Conservation (phyloP, 192 early-diverging fungal species). For the Gaertneriomyces semiglobifer region DNA sequence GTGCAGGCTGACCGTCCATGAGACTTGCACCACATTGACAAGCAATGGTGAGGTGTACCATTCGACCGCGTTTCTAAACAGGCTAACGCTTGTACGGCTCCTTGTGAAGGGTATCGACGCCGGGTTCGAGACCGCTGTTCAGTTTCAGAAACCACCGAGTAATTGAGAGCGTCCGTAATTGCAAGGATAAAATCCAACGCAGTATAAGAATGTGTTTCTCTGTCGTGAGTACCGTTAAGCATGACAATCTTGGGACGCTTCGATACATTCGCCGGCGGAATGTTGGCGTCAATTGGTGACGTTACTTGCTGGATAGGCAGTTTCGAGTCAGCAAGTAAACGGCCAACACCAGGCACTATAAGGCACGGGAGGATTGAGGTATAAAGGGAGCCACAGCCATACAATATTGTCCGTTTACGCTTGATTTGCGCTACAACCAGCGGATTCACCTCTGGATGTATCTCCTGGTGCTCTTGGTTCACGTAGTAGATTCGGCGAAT, state of each 20-base stretch:
- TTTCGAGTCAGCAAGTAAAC: conserved; percentile 51
- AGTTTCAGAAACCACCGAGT: conserved; percentile 25
- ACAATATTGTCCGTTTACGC: conserved; percentile 56
- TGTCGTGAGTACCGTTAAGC: conserved; percentile 66
- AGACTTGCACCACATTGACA: no score
- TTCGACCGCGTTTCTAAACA: no score
- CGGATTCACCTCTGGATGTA: conserved; percentile 61
- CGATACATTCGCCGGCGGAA: neutral
- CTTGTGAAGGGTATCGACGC: conserved; percentile 17
- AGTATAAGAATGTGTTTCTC: conserved; percentile 66
- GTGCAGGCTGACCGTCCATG: no score
- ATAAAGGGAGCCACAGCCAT: conserved; percentile 72
- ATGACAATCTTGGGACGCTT: conserved; percentile 57
- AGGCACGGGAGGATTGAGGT: conserved; percentile 72
- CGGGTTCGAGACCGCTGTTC: conserved; percentile 14
- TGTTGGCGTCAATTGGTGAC: neutral
- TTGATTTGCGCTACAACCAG: conserved; percentile 50
- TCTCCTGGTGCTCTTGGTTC: conserved; percentile 68
- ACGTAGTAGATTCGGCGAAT: conserved; percentile 70
- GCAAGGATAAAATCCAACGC: conserved; percentile 69
- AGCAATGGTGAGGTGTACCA: no score
- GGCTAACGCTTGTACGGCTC: conserved; percentile 16
- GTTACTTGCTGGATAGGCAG: neutral
- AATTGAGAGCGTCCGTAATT: conserved; percentile 65
- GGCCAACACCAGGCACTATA: conserved; percentile 65